A percentile compares a stretch with the other conserved stretches of the same genome.
Evolutionary conservation across 768 basidiomycete species (phyloP).

Genomic region (Mycena alexandri): DNA sequence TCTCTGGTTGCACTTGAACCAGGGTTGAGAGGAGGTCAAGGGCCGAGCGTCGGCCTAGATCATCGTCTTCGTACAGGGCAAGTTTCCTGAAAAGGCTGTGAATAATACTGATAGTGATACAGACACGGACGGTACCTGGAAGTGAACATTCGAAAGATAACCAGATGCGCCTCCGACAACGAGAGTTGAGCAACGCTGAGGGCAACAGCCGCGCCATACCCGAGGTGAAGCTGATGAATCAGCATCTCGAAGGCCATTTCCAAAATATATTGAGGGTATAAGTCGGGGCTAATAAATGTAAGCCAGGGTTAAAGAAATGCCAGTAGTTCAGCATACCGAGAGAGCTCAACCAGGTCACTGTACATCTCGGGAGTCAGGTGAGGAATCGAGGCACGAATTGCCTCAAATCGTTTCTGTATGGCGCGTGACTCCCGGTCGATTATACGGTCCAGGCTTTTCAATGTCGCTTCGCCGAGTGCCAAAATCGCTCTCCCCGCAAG

Average conservation of each 20-base stretch:
- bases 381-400: constrained; percentile 4
- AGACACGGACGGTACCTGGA: background rate
- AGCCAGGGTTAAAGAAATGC: too few relatives aligned
- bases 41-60: background rate
- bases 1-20: constrained; percentile 20
- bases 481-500: constrained; percentile 18
- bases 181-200: constrained; percentile 5
- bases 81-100: background rate
- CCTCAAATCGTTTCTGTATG: constrained; percentile 11
- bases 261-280: constrained; percentile 13
- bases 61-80: background rate
- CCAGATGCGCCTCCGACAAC: constrained; percentile 5
- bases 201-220: constrained; percentile 3
- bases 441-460: constrained; percentile 19
- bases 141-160: constrained; percentile 1
- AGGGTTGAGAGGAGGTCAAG: constrained; percentile 16
- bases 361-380: constrained; percentile 17
- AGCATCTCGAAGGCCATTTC: background rate
- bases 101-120: background rate
- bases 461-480: constrained; percentile 14
- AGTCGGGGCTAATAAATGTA: background rate
- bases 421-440: constrained; percentile 23
- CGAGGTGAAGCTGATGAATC: constrained; percentile 4
- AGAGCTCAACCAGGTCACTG: constrained; percentile 24
- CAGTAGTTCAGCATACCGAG: background rate